A percentile compares a stretch with the other conserved stretches of the same genome.
Conservation (phyloP, 176 grass and related monocot species). For the Poa pratensis region DNA sequence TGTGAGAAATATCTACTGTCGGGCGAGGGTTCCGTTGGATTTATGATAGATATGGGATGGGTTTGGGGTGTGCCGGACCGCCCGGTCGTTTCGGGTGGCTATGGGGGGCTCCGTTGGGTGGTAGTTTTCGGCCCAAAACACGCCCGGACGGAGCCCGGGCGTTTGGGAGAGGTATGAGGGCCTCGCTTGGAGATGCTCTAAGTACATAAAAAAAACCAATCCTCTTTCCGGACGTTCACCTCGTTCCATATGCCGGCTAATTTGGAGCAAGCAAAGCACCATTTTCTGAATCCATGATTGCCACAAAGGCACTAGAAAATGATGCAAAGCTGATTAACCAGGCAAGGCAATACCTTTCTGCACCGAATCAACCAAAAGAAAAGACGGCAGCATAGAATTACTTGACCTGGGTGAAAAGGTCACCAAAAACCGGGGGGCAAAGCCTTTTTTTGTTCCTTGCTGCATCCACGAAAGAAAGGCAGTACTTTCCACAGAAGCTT, state of each 20-base stretch:
- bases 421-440: neutral
- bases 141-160: too few species aligned
- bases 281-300: neutral
- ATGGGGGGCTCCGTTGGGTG: too few species aligned
- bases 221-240: neutral
- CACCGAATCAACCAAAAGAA: neutral
- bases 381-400: neutral
- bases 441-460: too few species aligned
- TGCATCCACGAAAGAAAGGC: neutral
- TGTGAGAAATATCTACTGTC: too few species aligned
- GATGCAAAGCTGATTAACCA: constrained; percentile 22
- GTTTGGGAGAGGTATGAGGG: too few species aligned
- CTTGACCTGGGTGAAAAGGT: constrained; percentile 28
- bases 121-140: too few species aligned
- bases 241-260: neutral
- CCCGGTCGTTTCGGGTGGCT: too few species aligned
- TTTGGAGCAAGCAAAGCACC: neutral
- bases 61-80: too few species aligned
- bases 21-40: too few species aligned
- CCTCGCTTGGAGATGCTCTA: too few species aligned
- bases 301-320: neutral
- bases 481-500: neutral
- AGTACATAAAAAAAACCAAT: neutral
- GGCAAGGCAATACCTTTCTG: constrained; percentile 34
- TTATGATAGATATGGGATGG: too few species aligned